Evolutionary conservation across 139 green algal genomes (phyloP), one percentile per base, ranked within the genome.

Genomic region (Tetradesmus lagerheimii): DNA sequence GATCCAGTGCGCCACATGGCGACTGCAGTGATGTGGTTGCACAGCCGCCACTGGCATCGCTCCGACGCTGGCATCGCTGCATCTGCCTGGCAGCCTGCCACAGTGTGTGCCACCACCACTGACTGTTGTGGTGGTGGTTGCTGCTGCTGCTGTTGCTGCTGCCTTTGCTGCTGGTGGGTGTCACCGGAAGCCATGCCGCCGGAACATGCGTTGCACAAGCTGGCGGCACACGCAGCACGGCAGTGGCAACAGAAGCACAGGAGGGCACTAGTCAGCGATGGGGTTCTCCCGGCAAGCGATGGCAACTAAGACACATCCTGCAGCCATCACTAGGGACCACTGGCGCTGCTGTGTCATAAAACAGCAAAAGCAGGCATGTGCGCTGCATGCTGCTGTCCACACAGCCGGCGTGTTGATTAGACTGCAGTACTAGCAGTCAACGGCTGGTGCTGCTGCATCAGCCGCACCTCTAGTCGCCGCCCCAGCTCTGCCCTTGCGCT

Each of bases 101-200:
- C 47, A 12, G 12, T 62, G 47, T 50, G 43, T 9, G 43, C 43
- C 43, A 50, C 43, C 43, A 50, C 6, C 43, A 50, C 43, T 50
- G 43, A n/a, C n/a, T n/a, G n/a, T n/a, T n/a, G n/a, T n/a, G n/a
- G n/a, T n/a, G n/a, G 45, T 57, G 11, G 45, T 12, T 39, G 34
- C 71, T 41, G 16, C 37, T 82, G 76, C 35, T 57, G 76, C 76
- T 50, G 76, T 37, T 50, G 34, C 25, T 82, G 23, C 38, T n/a
- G n/a, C n/a, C n/a, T 35, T 81, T 50, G 20, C 25, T 47, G 76
- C 35, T 82, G 9, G 34, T 29, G 37, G 5, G 43, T 75, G 67
- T 47, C 35, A 89, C 74, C 85, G 74, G 85, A 83, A 89, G 43
- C 85, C 85, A 47, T 83, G 25, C 16, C 85, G 85, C 43, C 35